phyloP scores from a whole-genome alignment of 2,329 filamentous ascomycete genomes.

The Colletotrichum graminicola region DNA sequence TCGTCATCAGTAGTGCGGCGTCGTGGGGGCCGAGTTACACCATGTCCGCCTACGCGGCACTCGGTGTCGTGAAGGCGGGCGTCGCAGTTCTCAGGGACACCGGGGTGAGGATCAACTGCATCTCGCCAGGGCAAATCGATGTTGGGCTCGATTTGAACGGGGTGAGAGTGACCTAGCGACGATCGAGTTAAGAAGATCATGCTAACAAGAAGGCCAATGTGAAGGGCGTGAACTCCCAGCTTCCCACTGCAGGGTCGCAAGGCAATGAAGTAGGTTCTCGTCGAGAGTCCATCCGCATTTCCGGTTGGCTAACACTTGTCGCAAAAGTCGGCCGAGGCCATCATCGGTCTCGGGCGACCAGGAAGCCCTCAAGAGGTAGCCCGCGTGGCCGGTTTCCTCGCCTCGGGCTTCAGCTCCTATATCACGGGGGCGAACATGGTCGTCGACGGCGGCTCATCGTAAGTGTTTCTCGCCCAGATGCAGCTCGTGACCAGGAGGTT shows the following conservation, averaged over 20 bases:
- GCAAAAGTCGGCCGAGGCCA: constrained; percentile 57
- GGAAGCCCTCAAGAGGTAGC: constrained; percentile 70
- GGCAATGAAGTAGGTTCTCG: constrained; percentile 54
- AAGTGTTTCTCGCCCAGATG: constrained; percentile 39
- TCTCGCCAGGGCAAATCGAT: constrained; percentile 56
- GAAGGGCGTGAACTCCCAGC: constrained; percentile 63
- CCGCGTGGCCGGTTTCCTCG: constrained; percentile 71
- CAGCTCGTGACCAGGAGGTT: constrained; percentile 8
- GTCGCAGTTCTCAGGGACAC: constrained; percentile 69
- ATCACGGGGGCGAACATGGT: constrained; percentile 72
- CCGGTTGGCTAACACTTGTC: background rate
- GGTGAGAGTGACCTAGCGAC: constrained; percentile 45
- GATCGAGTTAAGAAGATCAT: too few relatives aligned
- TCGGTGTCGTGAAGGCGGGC: constrained; percentile 71
- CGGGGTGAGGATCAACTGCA: constrained; percentile 70
- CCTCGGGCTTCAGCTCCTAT: constrained; percentile 72
- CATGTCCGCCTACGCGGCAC: constrained; percentile 69
- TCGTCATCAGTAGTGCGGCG: constrained; percentile 71
- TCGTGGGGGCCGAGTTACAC: constrained; percentile 72
- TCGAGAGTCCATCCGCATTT: background rate
- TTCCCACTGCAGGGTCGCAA: constrained; percentile 67
- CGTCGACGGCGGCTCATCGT: constrained; percentile 70
- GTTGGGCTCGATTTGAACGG: constrained; percentile 58
- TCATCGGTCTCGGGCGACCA: constrained; percentile 69
- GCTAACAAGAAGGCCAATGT: constrained; percentile 56